These are phyloP conservation scores for Gentiana straminea DNA, from an alignment of 257 asterid species.

Conservation along the genomic window DNA sequence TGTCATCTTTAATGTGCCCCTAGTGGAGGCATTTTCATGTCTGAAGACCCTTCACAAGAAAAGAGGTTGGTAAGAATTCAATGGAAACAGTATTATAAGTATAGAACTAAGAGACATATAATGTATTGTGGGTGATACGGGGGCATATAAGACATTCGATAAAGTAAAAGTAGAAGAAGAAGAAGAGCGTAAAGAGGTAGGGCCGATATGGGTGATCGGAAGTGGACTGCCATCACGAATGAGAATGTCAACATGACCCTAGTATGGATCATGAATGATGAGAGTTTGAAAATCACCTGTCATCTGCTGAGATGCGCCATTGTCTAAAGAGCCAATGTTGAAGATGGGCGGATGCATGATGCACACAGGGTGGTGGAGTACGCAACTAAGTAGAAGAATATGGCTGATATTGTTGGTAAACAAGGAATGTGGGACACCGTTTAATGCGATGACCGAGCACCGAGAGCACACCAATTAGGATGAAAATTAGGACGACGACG, in stretches of 20 bases:
- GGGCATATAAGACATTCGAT: slow-evolving; percentile 3
- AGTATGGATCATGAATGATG: not conserved
- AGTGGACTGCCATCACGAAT: not conserved
- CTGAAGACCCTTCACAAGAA: slow-evolving; percentile 2
- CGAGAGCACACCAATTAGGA: too few species aligned
- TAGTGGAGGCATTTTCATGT: not conserved
- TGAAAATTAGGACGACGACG: too few species aligned
- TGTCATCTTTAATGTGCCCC: not conserved
- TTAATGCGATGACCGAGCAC: too few species aligned
- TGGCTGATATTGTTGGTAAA: too few species aligned
- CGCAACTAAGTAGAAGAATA: too few species aligned
- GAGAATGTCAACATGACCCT: not conserved
- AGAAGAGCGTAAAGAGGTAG: not conserved
- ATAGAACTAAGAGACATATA: not conserved
- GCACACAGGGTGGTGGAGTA: too few species aligned
- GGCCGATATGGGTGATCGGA: not conserved
- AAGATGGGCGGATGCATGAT: too few species aligned
- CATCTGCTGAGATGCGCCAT: slow-evolving; percentile 2
- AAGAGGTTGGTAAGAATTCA: not conserved
- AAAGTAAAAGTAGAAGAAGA: not conserved
- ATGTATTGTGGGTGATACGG: not conserved
- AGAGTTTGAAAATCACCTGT: not conserved
- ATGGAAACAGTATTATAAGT: not conserved
- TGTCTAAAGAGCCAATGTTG: not conserved
- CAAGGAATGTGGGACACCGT: too few species aligned